These are phyloP conservation scores for Calocybe indica DNA, from an alignment of 768 basidiomycete species.

Conservation along the genomic window DNA sequence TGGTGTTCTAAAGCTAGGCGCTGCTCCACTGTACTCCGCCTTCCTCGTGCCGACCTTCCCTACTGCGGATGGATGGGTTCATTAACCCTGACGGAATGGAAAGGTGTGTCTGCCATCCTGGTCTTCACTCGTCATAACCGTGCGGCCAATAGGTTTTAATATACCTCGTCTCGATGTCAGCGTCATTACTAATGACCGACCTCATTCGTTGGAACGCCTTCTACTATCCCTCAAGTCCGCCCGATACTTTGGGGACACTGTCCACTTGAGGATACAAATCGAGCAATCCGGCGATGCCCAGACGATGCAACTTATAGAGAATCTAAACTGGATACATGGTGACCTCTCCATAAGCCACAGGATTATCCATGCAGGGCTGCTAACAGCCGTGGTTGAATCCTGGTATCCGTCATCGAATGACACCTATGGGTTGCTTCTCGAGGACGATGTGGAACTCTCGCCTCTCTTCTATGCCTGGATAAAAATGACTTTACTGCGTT, in stretches of 20 bases:
- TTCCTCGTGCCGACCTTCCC: conserved; percentile 43
- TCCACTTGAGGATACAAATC: conserved; percentile 64
- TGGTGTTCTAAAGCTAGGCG: too few species aligned
- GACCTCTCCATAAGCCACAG: conserved; percentile 59
- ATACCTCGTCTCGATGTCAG: conserved; percentile 60
- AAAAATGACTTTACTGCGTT: conserved; percentile 74
- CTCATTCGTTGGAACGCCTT: conserved; percentile 63
- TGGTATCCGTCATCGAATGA: conserved; percentile 79
- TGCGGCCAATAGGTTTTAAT: conserved; percentile 62
- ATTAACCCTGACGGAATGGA: conserved; percentile 51
- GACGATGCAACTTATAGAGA: conserved; percentile 47
- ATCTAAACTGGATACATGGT: conserved; percentile 58
- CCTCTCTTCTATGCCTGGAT: conserved; percentile 82
- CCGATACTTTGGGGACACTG: conserved; percentile 61
- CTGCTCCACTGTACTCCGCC: conserved; percentile 22
- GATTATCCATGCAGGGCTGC: conserved; percentile 71
- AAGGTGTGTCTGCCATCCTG: conserved; percentile 31
- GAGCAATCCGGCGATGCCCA: conserved; percentile 67
- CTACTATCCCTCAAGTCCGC: conserved; percentile 52
- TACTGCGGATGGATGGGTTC: conserved; percentile 59
- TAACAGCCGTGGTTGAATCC: conserved; percentile 81
- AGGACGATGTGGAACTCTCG: conserved; percentile 84
- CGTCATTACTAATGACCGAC: conserved; percentile 75
- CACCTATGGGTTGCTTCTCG: conserved; percentile 73
- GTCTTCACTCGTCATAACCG: conserved; percentile 10